A percentile compares a stretch with the other conserved stretches of the same genome.
phyloP scores from a whole-genome alignment of 371 early-diverging fungal genomes.

The Mortierella sp. region DNA sequence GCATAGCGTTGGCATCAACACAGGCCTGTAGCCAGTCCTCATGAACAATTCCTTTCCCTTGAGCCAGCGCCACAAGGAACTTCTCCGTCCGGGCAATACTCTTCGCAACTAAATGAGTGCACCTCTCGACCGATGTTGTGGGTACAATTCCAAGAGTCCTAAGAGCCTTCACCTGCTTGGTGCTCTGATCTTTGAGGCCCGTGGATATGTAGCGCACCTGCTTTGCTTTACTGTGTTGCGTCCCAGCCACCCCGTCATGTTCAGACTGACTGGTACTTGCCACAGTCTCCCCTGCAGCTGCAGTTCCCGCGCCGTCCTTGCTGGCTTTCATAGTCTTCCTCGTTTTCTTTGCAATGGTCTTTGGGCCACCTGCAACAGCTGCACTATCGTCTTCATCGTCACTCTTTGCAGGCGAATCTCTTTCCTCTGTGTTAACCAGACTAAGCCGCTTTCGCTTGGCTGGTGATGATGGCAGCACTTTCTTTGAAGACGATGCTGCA shows the following conservation, averaged over 20 bases:
- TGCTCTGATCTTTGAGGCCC: constrained; percentile 32
- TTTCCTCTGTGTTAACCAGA: constrained; percentile 10
- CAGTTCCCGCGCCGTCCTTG: not conserved
- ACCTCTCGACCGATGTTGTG: constrained; percentile 32
- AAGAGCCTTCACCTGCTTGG: constrained; percentile 35
- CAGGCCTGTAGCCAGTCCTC: constrained; percentile 52
- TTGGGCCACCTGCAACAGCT: not conserved
- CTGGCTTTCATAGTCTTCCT: not conserved
- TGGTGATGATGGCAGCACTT: not conserved
- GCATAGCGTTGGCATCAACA: constrained; percentile 43
- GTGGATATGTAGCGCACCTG: constrained; percentile 33
- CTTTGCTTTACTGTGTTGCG: constrained; percentile 9
- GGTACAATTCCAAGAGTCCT: constrained; percentile 39
- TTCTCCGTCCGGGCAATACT: constrained; percentile 42
- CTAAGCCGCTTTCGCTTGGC: constrained; percentile 20
- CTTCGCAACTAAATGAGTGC: constrained; percentile 45
- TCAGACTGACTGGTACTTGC: not conserved
- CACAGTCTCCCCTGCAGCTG: not conserved
- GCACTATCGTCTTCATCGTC: constrained; percentile 23
- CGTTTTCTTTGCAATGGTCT: constrained; percentile 14
- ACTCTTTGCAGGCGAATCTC: constrained; percentile 12
- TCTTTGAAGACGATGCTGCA: not conserved
- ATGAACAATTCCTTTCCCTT: constrained; percentile 39
- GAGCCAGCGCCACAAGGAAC: constrained; percentile 38
- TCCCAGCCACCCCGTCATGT: not conserved